Percentiles rank a stretch among this genome's conserved stretches.
These are phyloP conservation scores for Citrus medica DNA, from an alignment of 345 rosid species.

Conservation along the genomic window DNA sequence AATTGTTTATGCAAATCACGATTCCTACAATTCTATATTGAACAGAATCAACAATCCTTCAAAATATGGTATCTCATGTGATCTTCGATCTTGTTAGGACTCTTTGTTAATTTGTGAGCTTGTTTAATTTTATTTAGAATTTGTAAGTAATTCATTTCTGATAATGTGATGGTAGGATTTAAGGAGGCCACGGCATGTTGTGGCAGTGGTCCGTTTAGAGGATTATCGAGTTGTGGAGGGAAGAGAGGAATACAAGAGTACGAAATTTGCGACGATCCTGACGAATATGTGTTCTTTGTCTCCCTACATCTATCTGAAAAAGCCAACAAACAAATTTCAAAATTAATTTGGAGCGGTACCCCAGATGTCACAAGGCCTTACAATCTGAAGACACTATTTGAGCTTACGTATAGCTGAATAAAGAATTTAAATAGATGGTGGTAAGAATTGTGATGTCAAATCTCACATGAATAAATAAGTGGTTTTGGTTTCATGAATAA, in stretches of 20 bases:
- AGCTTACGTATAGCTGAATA: not conserved
- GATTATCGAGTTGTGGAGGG: slow-evolving; percentile 12
- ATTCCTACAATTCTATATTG: slow-evolving; percentile 1
- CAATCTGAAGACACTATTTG: slow-evolving; percentile 19
- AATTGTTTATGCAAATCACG: slow-evolving; percentile 19
- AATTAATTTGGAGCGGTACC: slow-evolving; percentile 39
- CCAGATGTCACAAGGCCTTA: slow-evolving; percentile 1
- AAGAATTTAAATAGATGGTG: not conserved
- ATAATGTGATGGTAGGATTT: slow-evolving; percentile 14
- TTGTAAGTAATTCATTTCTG: too few species aligned
- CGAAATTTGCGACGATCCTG: slow-evolving; percentile 15
- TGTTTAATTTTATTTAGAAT: too few species aligned
- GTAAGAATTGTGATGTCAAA: too few species aligned
- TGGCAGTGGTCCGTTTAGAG: slow-evolving; percentile 8
- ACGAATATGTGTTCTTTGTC: slow-evolving; percentile 37
- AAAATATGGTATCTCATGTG: slow-evolving; percentile 19
- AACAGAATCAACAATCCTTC: slow-evolving; percentile 28
- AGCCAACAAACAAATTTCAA: slow-evolving; percentile 28
- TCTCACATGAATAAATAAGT: too few species aligned
- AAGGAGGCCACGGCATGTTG: slow-evolving; percentile 14
- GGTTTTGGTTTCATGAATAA: too few species aligned
- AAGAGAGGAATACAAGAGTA: slow-evolving; percentile 7
- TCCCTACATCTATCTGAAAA: slow-evolving; percentile 27
- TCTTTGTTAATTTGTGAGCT: too few species aligned
- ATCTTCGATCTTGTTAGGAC: too few species aligned